Base-by-base conservation (phyloP, 805 yeast genomes). In the Vanderwaltozyma tropicalis region DNA sequence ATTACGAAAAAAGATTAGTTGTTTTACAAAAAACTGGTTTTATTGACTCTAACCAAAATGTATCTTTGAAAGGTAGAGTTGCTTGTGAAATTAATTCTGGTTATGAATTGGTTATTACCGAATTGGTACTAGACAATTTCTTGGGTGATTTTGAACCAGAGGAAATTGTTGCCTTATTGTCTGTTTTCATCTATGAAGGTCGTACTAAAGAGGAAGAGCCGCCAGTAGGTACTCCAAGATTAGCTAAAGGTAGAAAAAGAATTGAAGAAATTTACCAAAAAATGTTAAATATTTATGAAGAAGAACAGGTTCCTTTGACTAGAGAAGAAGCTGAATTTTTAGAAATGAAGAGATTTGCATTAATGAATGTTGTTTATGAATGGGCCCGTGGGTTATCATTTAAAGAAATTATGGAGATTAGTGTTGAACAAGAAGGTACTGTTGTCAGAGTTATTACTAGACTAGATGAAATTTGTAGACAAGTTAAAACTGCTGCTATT, bases 351-450 rank as follows among this genome's bases (percentile, higher is more conserved):
- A 68, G 97, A 47, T 92, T 92, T 61, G 95, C 89, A 0, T 68
- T 92, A 52, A 83, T 86, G 61, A 89, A 87, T 56, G 95, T 86
- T 11, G 95, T 89, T 4, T 92, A 89, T 57, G 96, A 92, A 62
- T 92, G 99, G 99, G 96, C 97, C 1, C 71, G 94, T 46, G 99
- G 98, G 2, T 71, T 80, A 69, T 72, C 94, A 0, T 92, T 92
- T 66, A 80, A 81, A 46, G 94, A 86, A 41, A 89, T 92, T 46
- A 92, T 88, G 80, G 80, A 76, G 42, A 71, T 86, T 45, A 84
- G 95, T 41, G 78, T 77, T 15, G 95, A 88, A 50, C 88, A 86
- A 27, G 98, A 92, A 62, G 99, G 99, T 30, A 84, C 95, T 0
- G 92, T 92, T 53, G 98, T 92, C 17, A 73, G 98, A 53, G 97